phyloP scores from a whole-genome alignment of 2,329 filamentous ascomycete genomes.

The Xylariaceae sp. region DNA sequence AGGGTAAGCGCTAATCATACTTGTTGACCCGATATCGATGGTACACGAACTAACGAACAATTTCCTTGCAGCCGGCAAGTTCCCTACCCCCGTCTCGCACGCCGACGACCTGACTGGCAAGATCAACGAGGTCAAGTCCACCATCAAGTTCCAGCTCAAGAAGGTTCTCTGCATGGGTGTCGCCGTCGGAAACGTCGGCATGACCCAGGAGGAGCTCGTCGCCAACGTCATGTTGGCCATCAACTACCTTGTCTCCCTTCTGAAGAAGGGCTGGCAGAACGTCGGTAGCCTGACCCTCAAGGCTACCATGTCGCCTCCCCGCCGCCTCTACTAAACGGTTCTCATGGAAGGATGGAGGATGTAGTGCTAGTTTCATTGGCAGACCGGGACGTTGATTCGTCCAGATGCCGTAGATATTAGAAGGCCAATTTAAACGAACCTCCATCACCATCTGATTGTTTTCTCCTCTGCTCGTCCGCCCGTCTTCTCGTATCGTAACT shows the following conservation, averaged over 20 bases:
- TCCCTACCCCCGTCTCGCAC: constrained; percentile 98
- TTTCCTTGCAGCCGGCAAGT: constrained; percentile 76
- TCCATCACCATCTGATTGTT: constrained; percentile 10
- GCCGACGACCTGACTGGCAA: constrained; percentile 86
- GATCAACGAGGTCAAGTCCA: constrained; percentile 99
- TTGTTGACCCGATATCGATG: neutral
- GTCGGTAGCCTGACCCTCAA: constrained; percentile 99
- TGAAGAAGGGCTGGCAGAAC: constrained; percentile 99
- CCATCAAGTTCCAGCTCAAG: constrained; percentile 99
- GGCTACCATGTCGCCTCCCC: constrained; percentile 98
- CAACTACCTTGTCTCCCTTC: constrained; percentile 98
- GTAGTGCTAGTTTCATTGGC: constrained; percentile 22
- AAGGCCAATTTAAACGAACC: constrained; percentile 27
- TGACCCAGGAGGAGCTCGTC: constrained; percentile 93
- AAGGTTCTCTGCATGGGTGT: constrained; percentile 99
- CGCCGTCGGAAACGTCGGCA: constrained; percentile 96
- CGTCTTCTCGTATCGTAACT: too few relatives aligned
- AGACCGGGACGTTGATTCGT: constrained; percentile 8
- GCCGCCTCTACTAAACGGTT: constrained; percentile 81
- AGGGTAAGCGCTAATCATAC: constrained; percentile 55
- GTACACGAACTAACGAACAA: constrained; percentile 25
- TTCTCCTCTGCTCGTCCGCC: too few relatives aligned
- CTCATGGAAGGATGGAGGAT: constrained; percentile 22
- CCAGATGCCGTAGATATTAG: constrained; percentile 15
- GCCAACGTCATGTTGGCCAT: constrained; percentile 99